phyloP scores from a whole-genome alignment of 768 basidiomycete genomes.

The Mycena rosella region DNA sequence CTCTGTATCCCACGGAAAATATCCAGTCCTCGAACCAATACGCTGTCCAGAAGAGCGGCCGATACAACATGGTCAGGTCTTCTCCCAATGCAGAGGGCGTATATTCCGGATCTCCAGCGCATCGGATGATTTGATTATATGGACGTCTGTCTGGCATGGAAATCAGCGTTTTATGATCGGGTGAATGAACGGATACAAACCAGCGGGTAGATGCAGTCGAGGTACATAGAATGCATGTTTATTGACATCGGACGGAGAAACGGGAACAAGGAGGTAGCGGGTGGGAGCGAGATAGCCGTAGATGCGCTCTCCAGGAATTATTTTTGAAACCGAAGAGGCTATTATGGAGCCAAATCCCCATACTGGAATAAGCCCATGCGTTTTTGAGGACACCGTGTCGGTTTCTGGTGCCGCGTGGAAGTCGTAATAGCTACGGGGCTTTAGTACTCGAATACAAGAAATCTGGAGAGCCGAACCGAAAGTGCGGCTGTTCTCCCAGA shows the following conservation, averaged over 20 bases:
- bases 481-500: conserved; percentile 62
- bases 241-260: conserved; percentile 66
- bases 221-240: conserved; percentile 68
- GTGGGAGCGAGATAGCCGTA: conserved; percentile 75
- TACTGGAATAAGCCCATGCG: conserved; percentile 76
- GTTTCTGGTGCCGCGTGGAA: conserved; percentile 66
- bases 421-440: conserved; percentile 70
- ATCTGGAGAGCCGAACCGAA: conserved; percentile 49
- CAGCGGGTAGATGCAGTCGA: conserved; percentile 71
- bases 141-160: conserved; percentile 65
- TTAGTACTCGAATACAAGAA: not conserved
- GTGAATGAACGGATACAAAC: conserved; percentile 46
- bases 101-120: conserved; percentile 68
- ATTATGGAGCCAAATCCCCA: conserved; percentile 79
- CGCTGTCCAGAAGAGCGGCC: conserved; percentile 81
- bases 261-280: conserved; percentile 66
- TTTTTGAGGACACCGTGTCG: conserved; percentile 54
- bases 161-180: not conserved
- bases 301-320: conserved; percentile 68
- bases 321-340: conserved; percentile 60
- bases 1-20: conserved; percentile 61
- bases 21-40: conserved; percentile 85
- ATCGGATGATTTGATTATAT: conserved; percentile 77
- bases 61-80: conserved; percentile 78
- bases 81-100: conserved; percentile 60